Evolutionary conservation across 768 basidiomycete genomes (phyloP), one percentile per base, ranked within the genome.

Genomic region (Tylopilus plumbeoviolaceoides): DNA sequence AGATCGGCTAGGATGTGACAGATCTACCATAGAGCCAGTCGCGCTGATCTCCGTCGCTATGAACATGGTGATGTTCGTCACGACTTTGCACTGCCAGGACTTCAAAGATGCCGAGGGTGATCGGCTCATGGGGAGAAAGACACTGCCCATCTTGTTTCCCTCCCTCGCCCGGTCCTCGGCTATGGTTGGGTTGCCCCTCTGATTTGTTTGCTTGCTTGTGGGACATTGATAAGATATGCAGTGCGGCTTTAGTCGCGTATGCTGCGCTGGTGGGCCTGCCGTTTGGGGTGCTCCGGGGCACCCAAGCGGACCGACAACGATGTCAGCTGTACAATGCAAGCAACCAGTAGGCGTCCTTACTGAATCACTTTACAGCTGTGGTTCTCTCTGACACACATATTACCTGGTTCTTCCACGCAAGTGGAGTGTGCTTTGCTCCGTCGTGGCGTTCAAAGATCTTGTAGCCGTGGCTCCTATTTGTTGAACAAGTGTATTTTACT

Each of bases 51-150:
- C 73, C 9, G 59, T 73, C 23, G 49, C 56, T 5, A 51, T 65
- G 46, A 75, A 67, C 31, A 58, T 65, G 36, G 55, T 60, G 17
- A 56, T 75, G n/a, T 71, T 72, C 31, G 48, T 66, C 2, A 74
- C 72, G 10, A 75, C 74, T 1, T 63, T 73, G 11, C 61, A 67
- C 27, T 63, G 63, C 31, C 65, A 71, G 44, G 70, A 72, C 44
- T 73, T 70, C 51, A 67, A 73, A 44, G 79, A 80, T 44, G 61
- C 70, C 33, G 70, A 72, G 17, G 78, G 78, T 9, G 79, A 79
- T 47, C 55, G 60, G 1, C 52, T 64, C 12, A 63, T 68, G 11
- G 75, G 74, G 4, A 64, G 78, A 25, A 56, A 63, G 9, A 80
- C 78, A 0, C 53, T 79, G 1, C 78, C 79, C 4, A 75, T 79